Evolutionary conservation across 2,329 filamentous ascomycete species (phyloP).

Genomic region (Cercospora brassicicola): DNA sequence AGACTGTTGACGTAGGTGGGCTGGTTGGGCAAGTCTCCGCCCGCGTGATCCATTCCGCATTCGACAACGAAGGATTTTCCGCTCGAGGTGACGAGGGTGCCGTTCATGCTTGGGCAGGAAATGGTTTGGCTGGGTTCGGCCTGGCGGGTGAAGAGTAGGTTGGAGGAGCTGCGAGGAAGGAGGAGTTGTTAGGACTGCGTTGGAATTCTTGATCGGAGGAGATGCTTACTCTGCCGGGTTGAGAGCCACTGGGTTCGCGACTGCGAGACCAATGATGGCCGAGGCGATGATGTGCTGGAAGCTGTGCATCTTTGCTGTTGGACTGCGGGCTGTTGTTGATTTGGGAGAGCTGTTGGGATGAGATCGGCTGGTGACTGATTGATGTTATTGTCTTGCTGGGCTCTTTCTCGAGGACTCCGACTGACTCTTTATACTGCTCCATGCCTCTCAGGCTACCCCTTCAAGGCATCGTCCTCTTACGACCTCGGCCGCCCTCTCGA

Average conservation of each 20-base stretch:
- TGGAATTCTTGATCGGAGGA: background rate
- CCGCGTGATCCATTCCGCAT: conserved; percentile 33
- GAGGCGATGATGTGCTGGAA: conserved; percentile 4
- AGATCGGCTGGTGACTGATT: background rate
- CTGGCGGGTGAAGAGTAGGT: background rate
- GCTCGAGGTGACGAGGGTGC: conserved; percentile 12
- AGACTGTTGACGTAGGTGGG: conserved; percentile 25
- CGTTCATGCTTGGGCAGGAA: conserved; percentile 14
- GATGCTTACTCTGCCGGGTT: background rate
- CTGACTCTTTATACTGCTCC: background rate
- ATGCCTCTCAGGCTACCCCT: background rate
- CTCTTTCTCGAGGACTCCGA: background rate
- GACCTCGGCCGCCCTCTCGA: background rate
- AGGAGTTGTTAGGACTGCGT: background rate
- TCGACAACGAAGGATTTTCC: conserved; percentile 29
- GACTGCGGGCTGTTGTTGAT: background rate
- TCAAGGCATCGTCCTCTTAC: background rate
- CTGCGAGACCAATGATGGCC: conserved; percentile 5
- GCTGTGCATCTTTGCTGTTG: conserved; percentile 1
- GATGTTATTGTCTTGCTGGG: background rate
- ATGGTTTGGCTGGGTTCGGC: background rate
- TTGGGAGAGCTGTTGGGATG: background rate
- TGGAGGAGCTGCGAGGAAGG: background rate
- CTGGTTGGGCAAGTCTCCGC: conserved; percentile 30
- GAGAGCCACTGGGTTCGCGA: background rate